Evolutionary conservation across 805 yeast species (phyloP).

Genomic region (Kregervanrija delftensis): DNA sequence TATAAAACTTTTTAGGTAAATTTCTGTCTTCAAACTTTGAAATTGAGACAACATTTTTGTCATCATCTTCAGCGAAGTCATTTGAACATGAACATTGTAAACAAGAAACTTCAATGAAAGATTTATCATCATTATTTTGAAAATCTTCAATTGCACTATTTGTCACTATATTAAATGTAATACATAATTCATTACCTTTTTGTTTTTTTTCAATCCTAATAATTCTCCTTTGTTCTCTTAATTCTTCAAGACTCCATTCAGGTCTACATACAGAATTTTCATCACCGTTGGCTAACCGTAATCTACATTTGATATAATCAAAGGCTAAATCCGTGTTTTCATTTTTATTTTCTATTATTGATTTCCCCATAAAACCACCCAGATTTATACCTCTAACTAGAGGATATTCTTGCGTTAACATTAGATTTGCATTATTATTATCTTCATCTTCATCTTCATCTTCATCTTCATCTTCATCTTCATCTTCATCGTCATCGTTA

Average conservation of each 20-base stretch:
- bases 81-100: constrained; percentile 35
- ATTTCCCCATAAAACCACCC: constrained; percentile 50
- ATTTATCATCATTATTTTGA: constrained; percentile 1
- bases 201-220: constrained; percentile 52
- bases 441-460: no score
- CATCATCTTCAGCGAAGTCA: constrained; percentile 16
- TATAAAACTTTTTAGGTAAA: constrained; percentile 34
- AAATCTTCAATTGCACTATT: neutral
- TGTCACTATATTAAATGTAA: constrained; percentile 37
- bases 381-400: constrained; percentile 50
- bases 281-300: constrained; percentile 39
- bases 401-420: neutral
- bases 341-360: constrained; percentile 35
- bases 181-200: constrained; percentile 38
- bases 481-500: no score
- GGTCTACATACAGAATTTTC: constrained; percentile 44
- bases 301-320: constrained; percentile 39
- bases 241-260: constrained; percentile 41
- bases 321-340: constrained; percentile 11
- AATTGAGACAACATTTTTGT: constrained; percentile 2
- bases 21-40: neutral
- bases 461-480: no score
- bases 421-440: no score
- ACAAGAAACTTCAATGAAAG: constrained; percentile 49
- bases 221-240: constrained; percentile 46